Percentiles rank a stretch among this genome's conserved stretches.
Conservation (phyloP, 768 basidiomycete species). For the Russula earlei region DNA sequence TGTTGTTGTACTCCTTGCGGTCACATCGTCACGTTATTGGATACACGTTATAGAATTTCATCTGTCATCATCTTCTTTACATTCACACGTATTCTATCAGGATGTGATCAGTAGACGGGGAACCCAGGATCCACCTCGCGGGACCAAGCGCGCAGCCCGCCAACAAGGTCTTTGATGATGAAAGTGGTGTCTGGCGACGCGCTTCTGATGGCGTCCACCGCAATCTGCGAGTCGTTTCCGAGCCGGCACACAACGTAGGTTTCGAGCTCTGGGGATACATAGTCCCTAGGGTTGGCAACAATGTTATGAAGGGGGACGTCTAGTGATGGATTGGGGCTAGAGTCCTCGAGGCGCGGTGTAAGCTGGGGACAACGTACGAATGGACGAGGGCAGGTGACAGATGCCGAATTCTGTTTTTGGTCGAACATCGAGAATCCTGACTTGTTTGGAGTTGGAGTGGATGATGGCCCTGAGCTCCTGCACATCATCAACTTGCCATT, state of each 20-base stretch:
- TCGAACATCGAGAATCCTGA: slow-evolving; percentile 67
- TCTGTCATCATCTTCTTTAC: slow-evolving; percentile 6
- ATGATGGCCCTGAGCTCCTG: slow-evolving; percentile 39
- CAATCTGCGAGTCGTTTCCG: slow-evolving; percentile 91
- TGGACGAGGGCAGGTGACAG: slow-evolving; percentile 65
- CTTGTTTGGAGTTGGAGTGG: slow-evolving; percentile 26
- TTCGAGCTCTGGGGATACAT: background rate
- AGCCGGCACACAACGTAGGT: slow-evolving; percentile 70
- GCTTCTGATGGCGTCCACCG: slow-evolving; percentile 52
- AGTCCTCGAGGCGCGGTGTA: background rate
- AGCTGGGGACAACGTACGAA: slow-evolving; percentile 40
- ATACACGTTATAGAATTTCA: background rate
- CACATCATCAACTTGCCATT: background rate
- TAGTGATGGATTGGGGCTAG: slow-evolving; percentile 26
- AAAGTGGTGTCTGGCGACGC: slow-evolving; percentile 23
- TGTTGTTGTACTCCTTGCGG: background rate
- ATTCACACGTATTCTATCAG: slow-evolving; percentile 8
- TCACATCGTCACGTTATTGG: slow-evolving; percentile 7
- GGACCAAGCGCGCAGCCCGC: slow-evolving; percentile 78
- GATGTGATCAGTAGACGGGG: slow-evolving; percentile 55
- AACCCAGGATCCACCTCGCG: slow-evolving; percentile 62
- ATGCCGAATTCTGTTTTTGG: slow-evolving; percentile 76
- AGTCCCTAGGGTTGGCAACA: slow-evolving; percentile 45
- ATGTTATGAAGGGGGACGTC: slow-evolving; percentile 67
- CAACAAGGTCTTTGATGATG: slow-evolving; percentile 59